These are phyloP conservation scores for Globisporangium echinulatum DNA, from an alignment of 352 stramenopile species.

Conservation along the genomic window DNA sequence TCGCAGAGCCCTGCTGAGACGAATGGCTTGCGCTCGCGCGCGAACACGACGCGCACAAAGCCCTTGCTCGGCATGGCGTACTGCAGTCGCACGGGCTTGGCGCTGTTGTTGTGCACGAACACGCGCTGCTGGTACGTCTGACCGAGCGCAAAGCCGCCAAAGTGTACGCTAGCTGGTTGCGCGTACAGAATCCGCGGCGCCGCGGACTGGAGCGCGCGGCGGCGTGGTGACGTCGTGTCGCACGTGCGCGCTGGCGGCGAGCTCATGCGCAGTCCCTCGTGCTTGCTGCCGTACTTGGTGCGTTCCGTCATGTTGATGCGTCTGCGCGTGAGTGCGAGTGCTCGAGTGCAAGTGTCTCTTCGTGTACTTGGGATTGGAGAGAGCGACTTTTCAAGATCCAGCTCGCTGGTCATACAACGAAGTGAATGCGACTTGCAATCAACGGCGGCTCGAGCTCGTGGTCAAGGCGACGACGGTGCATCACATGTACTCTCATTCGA, in stretches of 20 bases:
- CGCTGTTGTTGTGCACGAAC: constrained; percentile 69
- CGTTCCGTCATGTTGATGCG: constrained; percentile 3
- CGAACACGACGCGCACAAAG: constrained; percentile 51
- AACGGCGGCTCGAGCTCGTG: constrained; percentile 95
- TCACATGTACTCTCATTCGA: constrained; percentile 96
- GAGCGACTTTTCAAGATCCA: not conserved
- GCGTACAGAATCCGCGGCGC: constrained; percentile 35
- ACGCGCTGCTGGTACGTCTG: constrained; percentile 60
- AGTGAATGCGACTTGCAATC: constrained; percentile 91
- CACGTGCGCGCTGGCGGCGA: constrained; percentile 10
- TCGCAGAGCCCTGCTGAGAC: constrained; percentile 72
- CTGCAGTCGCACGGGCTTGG: constrained; percentile 62
- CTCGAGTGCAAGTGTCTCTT: no score
- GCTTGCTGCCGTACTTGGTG: constrained; percentile 9
- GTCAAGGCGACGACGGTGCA: constrained; percentile 95
- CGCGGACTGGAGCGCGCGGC: constrained; percentile 16
- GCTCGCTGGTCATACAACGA: constrained; percentile 90
- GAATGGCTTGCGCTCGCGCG: constrained; percentile 44
- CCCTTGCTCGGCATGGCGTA: constrained; percentile 46
- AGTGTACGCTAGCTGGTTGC: constrained; percentile 74
- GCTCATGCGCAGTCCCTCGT: constrained; percentile 11
- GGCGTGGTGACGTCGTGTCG: constrained; percentile 16
- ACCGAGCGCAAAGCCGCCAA: constrained; percentile 75
- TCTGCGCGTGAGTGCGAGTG: no score
- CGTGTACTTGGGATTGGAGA: no score